Conservation (phyloP, 257 asterid genomes). For the Ligustrum vulgare region DNA sequence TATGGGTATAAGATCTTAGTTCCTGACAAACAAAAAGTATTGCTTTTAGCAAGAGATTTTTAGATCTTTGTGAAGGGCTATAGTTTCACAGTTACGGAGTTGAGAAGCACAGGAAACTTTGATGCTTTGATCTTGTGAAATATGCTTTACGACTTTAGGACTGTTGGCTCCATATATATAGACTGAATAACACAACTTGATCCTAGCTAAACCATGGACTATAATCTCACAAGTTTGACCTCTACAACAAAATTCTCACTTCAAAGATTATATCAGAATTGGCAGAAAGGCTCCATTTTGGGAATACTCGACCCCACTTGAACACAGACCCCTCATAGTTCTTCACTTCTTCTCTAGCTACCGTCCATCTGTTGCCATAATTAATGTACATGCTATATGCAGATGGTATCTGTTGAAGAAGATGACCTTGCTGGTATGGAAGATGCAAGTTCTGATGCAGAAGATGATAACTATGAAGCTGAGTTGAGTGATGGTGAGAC, state of each 20-base stretch:
- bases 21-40: background rate
- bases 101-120: background rate
- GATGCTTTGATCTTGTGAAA: background rate
- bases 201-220: background rate
- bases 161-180: background rate
- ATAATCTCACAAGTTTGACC: background rate
- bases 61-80: background rate
- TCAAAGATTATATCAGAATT: background rate
- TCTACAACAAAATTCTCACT: background rate
- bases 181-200: background rate
- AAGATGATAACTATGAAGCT: constrained; percentile 94
- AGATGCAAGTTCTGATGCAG: constrained; percentile 93
- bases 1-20: background rate
- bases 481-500: constrained; percentile 87
- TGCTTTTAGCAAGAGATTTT: background rate
- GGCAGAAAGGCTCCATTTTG: background rate
- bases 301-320: background rate
- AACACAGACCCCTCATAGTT: background rate
- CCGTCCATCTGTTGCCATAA: background rate
- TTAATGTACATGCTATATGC: constrained; percentile 31
- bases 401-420: constrained; percentile 97
- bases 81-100: background rate
- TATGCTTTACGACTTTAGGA: background rate
- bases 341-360: background rate
- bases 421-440: constrained; percentile 97